Conservation (phyloP, 805 yeast genomes). For the Kodamaea hsintzibuensis region DNA sequence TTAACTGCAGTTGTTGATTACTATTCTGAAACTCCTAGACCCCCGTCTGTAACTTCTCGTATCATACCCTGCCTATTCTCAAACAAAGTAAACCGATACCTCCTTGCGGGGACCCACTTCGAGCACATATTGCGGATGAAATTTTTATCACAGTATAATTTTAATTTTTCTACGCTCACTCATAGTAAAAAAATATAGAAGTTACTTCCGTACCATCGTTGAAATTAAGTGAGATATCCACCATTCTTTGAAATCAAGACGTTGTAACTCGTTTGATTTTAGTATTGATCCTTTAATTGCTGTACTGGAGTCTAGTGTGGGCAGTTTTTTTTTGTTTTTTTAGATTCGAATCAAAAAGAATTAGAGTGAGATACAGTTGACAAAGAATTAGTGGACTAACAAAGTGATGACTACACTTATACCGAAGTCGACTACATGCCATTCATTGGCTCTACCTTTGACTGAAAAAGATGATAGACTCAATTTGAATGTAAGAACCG, state of each 20-base stretch:
- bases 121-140: slow-evolving; percentile 4
- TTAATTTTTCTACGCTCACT: neutral
- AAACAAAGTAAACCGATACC: no score
- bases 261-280: no score
- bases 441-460: slow-evolving; percentile 55
- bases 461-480: slow-evolving; percentile 53
- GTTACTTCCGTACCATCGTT: neutral
- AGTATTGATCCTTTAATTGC: no score
- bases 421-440: slow-evolving; percentile 65
- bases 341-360: neutral
- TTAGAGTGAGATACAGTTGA: no score
- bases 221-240: no score
- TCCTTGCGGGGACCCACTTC: slow-evolving; percentile 4
- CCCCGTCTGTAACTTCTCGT: no score
- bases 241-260: no score
- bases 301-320: neutral
- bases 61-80: no score
- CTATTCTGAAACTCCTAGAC: no score
- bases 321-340: neutral
- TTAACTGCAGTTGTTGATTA: no score
- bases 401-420: slow-evolving; percentile 57
- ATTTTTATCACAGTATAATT: slow-evolving; percentile 1
- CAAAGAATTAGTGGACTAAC: neutral
- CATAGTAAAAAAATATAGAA: neutral
- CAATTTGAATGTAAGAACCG: slow-evolving; percentile 63